phyloP scores from a whole-genome alignment of 176 grass and related monocot genomes.

The Bonia amplexicaulis region DNA sequence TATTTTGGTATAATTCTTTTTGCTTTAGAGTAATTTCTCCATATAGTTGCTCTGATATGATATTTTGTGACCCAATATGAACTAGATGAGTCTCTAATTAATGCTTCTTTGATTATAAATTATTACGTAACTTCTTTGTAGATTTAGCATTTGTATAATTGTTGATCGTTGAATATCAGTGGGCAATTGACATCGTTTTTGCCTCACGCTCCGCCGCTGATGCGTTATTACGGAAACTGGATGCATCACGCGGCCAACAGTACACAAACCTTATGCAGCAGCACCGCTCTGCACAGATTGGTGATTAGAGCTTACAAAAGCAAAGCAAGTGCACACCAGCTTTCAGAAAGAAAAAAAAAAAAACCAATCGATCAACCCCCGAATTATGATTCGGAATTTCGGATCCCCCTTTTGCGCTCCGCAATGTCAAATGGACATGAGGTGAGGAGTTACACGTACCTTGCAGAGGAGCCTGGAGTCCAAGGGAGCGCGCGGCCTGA shows the following conservation, averaged over 20 bases:
- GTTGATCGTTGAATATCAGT: no score
- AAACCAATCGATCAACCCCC: not conserved
- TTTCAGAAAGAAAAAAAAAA: not conserved
- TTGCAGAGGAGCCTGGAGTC: constrained; percentile 31
- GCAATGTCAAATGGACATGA: not conserved
- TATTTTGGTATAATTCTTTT: no score
- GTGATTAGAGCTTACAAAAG: not conserved
- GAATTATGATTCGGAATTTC: not conserved
- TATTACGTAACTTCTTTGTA: no score
- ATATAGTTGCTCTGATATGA: no score
- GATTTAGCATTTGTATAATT: no score
- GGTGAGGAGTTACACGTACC: not conserved
- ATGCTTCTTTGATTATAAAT: no score
- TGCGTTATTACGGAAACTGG: not conserved
- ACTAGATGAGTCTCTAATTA: no score
- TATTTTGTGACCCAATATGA: no score
- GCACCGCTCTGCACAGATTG: not conserved
- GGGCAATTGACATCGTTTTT: no score
- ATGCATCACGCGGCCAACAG: not conserved
- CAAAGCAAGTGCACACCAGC: not conserved
- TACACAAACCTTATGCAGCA: not conserved
- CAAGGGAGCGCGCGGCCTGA: constrained; percentile 11
- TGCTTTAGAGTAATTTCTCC: no score
- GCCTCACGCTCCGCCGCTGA: no score
- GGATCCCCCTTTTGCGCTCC: not conserved